Percentiles rank a stretch among this genome's conserved stretches.
phyloP scores from a whole-genome alignment of 257 asterid species.

The Echium plantagineum region DNA sequence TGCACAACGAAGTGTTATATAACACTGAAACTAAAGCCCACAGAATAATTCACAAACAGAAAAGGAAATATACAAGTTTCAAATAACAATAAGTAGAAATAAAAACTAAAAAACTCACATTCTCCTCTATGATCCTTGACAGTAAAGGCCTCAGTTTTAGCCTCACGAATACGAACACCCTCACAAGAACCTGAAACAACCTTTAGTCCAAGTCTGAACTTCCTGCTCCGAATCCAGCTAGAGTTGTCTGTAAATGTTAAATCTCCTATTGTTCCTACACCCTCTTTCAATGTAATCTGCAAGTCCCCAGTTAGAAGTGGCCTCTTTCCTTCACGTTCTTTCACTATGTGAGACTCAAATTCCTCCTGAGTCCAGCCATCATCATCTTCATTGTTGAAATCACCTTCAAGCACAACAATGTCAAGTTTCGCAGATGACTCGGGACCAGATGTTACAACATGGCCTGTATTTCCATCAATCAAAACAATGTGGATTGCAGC shows the following conservation, averaged over 20 bases:
- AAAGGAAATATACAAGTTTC: not conserved
- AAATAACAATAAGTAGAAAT: not conserved
- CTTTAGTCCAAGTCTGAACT: conserved; percentile 79
- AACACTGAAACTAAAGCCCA: conserved; percentile 8
- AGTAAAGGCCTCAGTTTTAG: conserved; percentile 86
- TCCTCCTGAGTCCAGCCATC: conserved; percentile 24
- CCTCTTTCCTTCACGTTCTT: conserved; percentile 27
- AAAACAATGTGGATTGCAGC: conserved; percentile 18
- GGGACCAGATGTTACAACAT: conserved; percentile 20
- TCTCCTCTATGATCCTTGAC: conserved; percentile 99
- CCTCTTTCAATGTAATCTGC: conserved; percentile 24
- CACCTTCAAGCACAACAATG: conserved; percentile 30
- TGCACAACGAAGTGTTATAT: conserved; percentile 25
- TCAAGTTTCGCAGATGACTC: conserved; percentile 23
- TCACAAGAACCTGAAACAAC: conserved; percentile 55
- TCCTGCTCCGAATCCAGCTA: conserved; percentile 96
- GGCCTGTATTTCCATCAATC: conserved; percentile 19
- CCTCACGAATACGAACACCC: conserved; percentile 68
- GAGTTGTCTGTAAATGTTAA: conserved; percentile 77
- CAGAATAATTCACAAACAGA: not conserved
- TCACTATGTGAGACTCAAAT: conserved; percentile 21
- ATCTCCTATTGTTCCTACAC: conserved; percentile 25
- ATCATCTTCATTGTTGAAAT: conserved; percentile 20
- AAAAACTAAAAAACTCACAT: conserved; percentile 35
- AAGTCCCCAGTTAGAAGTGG: conserved; percentile 30